Conservation (phyloP, 2,329 filamentous ascomycete genomes). For the Sclerotinia glacialis region DNA sequence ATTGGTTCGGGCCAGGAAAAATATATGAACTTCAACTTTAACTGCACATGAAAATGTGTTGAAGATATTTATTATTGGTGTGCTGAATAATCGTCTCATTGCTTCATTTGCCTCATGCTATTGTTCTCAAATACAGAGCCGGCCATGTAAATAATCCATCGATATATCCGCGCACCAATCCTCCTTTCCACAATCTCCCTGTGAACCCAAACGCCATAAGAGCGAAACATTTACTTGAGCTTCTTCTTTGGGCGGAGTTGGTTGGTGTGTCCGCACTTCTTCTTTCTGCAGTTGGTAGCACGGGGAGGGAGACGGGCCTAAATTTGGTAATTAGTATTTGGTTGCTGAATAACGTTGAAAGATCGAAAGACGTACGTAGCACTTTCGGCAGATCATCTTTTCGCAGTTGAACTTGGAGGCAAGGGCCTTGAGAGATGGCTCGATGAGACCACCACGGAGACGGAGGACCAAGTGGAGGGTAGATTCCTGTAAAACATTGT, state of each 20-base stretch:
- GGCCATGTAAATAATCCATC: slow-evolving; percentile 32
- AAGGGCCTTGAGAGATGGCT: slow-evolving; percentile 97
- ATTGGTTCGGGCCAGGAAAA: background rate
- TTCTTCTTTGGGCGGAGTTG: slow-evolving; percentile 99
- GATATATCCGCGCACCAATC: slow-evolving; percentile 19
- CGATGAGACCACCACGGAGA: slow-evolving; percentile 98
- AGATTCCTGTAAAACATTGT: slow-evolving; percentile 67
- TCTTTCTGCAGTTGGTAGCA: slow-evolving; percentile 99
- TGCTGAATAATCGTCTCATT: slow-evolving; percentile 26
- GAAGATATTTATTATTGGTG: slow-evolving; percentile 15
- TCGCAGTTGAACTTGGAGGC: slow-evolving; percentile 99
- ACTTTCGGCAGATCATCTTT: slow-evolving; percentile 99
- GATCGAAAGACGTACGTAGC: slow-evolving; percentile 71
- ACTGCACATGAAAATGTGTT: background rate
- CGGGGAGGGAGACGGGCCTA: slow-evolving; percentile 85
- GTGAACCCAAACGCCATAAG: slow-evolving; percentile 36
- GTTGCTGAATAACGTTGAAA: background rate
- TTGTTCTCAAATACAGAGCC: slow-evolving; percentile 22
- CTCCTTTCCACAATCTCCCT: slow-evolving; percentile 22
- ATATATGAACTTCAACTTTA: background rate
- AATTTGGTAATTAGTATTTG: slow-evolving; percentile 31
- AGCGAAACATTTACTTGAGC: slow-evolving; percentile 75
- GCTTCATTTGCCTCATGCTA: slow-evolving; percentile 24
- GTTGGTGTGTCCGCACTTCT: slow-evolving; percentile 99
- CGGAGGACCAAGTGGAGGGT: slow-evolving; percentile 98